phyloP scores from a whole-genome alignment of 176 grass and related monocot species.

The Musa troglodytarum region DNA sequence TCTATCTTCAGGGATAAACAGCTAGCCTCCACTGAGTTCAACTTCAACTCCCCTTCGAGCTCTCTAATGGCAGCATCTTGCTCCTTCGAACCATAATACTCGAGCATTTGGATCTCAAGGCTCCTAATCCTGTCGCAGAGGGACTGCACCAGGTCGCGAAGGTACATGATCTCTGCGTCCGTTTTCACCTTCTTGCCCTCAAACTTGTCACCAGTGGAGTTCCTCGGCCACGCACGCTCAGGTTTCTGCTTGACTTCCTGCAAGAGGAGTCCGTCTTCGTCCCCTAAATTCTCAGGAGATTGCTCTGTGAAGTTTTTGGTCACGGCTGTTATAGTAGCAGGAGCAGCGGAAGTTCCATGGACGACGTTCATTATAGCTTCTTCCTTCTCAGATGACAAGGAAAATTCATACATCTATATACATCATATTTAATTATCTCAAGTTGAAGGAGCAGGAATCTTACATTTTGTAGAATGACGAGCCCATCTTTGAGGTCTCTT shows the following conservation, averaged over 20 bases:
- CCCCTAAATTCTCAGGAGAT: background rate
- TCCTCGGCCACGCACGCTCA: slow-evolving; percentile 1
- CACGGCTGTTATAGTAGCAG: slow-evolving; percentile 4
- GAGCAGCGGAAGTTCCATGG: slow-evolving; percentile 17
- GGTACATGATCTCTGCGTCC: slow-evolving; percentile 27
- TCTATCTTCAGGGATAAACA: slow-evolving; percentile 31
- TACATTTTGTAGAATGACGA: slow-evolving; percentile 10
- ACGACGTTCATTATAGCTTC: slow-evolving; percentile 21
- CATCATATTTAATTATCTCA: background rate
- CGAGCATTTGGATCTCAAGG: slow-evolving; percentile 54
- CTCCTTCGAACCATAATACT: slow-evolving; percentile 38
- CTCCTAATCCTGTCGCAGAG: slow-evolving; percentile 46
- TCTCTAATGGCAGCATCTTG: slow-evolving; percentile 39
- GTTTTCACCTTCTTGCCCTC: slow-evolving; percentile 15
- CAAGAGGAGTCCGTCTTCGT: background rate
- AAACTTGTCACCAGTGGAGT: background rate
- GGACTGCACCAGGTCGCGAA: slow-evolving; percentile 42
- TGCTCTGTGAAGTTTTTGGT: background rate
- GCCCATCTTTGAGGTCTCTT: background rate
- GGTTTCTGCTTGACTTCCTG: slow-evolving; percentile 1
- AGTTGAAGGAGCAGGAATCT: background rate
- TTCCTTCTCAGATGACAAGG: slow-evolving; percentile 13
- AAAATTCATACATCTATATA: background rate
- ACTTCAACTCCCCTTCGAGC: slow-evolving; percentile 37
- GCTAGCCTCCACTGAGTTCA: slow-evolving; percentile 37